Percentiles rank a stretch among this genome's conserved stretches.
These are phyloP conservation scores for Cryptococcus sp. DNA, from an alignment of 1,284 basidiomycete species.

Conservation along the genomic window DNA sequence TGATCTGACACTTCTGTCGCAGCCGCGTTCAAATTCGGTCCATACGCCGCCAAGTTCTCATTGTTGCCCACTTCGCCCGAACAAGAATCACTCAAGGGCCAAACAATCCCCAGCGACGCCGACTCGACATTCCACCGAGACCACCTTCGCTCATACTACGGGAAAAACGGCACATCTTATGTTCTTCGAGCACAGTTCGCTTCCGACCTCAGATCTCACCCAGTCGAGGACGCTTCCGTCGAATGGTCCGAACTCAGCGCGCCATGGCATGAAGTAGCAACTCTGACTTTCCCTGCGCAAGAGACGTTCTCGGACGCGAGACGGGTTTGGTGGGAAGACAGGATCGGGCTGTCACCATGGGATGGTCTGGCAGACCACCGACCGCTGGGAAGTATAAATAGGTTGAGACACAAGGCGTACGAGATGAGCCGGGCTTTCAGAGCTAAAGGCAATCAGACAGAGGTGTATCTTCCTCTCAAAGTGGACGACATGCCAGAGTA, in stretches of 20 bases:
- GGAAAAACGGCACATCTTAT: constrained; percentile 11
- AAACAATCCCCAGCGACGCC: constrained; percentile 18
- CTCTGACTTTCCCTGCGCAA: constrained; percentile 11
- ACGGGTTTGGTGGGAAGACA: constrained; percentile 26
- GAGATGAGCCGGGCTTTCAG: constrained; percentile 16
- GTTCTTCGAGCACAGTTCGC: constrained; percentile 18
- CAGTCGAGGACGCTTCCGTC: constrained; percentile 22
- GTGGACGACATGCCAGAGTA: constrained; percentile 21
- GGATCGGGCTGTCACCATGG: constrained; percentile 22
- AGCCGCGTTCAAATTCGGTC: constrained; percentile 26
- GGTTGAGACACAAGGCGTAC: constrained; percentile 24
- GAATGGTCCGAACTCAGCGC: constrained; percentile 20
- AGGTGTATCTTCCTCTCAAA: constrained; percentile 17
- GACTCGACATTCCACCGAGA: constrained; percentile 21
- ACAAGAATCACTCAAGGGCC: constrained; percentile 11
- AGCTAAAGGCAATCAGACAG: constrained; percentile 15
- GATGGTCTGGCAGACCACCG: constrained; percentile 19
- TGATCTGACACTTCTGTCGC: background rate
- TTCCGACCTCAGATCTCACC: constrained; percentile 15
- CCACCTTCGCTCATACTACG: constrained; percentile 14
- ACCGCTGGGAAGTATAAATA: constrained; percentile 24
- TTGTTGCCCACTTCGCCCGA: constrained; percentile 10
- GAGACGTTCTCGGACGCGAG: constrained; percentile 22
- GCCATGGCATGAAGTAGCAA: constrained; percentile 23
- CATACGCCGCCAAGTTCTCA: constrained; percentile 24